phyloP scores from a whole-genome alignment of 2,329 filamentous ascomycete genomes.

The Pyrenophora graminea region DNA sequence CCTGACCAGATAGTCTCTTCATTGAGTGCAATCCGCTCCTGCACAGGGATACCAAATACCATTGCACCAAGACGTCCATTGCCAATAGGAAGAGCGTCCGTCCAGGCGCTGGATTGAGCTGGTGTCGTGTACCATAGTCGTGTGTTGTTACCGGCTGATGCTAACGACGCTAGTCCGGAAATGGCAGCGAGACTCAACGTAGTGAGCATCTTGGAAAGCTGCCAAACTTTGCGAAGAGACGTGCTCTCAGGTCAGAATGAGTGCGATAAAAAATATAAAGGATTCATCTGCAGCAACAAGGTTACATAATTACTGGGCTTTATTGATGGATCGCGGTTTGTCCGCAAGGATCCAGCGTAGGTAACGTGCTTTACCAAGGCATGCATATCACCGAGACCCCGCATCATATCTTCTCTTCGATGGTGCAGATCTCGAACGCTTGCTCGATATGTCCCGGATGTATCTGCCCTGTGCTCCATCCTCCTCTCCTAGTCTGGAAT shows the following conservation, averaged over 20 bases:
- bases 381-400: slow-evolving; percentile 1
- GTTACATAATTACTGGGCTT: neutral
- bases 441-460: slow-evolving; percentile 1
- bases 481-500: slow-evolving; percentile 1
- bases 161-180: neutral
- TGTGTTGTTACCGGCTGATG: slow-evolving; percentile 1
- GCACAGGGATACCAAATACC: slow-evolving; percentile 52
- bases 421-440: slow-evolving; percentile 1
- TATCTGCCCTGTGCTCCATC: neutral
- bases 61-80: slow-evolving; percentile 55
- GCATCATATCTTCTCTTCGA: neutral
- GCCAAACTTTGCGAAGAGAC: no score
- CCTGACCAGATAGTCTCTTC: slow-evolving; percentile 50
- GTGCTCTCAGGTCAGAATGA: neutral
- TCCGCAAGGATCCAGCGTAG: neutral
- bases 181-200: neutral
- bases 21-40: slow-evolving; percentile 53
- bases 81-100: slow-evolving; percentile 53
- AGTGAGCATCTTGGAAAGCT: neutral
- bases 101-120: slow-evolving; percentile 30
- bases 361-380: neutral
- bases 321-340: slow-evolving; percentile 9
- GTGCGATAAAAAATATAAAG: neutral
- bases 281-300: neutral
- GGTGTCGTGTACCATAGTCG: slow-evolving; percentile 9